These are phyloP conservation scores for Gaeumannomyces tritici DNA, from an alignment of 2,329 filamentous ascomycete genomes.

Conservation along the genomic window DNA sequence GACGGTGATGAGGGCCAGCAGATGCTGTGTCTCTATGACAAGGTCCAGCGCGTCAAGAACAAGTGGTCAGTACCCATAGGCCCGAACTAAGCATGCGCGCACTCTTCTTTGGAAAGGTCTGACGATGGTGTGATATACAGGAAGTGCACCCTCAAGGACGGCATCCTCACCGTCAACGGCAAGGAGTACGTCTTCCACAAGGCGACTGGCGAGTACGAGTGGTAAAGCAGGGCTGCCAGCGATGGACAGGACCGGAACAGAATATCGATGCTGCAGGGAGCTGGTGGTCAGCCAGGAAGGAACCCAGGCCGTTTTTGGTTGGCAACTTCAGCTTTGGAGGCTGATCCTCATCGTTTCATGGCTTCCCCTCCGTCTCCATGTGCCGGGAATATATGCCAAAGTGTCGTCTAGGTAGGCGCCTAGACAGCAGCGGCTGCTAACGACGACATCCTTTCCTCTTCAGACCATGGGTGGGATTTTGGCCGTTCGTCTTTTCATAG, in stretches of 20 bases:
- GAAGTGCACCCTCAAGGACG: slow-evolving; percentile 98
- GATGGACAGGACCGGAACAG: not conserved
- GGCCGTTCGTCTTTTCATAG: not conserved
- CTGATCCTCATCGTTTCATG: not conserved
- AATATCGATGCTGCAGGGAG: not conserved
- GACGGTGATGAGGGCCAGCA: slow-evolving; percentile 81
- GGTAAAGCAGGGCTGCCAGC: slow-evolving; percentile 44
- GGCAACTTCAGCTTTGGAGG: not conserved
- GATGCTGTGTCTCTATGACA: slow-evolving; percentile 99
- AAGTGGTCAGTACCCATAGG: slow-evolving; percentile 56
- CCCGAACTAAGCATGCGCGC: too few relatives aligned
- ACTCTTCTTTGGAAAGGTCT: not conserved
- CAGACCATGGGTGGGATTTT: not conserved
- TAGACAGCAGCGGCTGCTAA: not conserved
- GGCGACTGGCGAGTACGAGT: slow-evolving; percentile 94
- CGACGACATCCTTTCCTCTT: not conserved
- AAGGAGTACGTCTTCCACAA: slow-evolving; percentile 99
- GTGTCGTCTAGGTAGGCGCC: not conserved
- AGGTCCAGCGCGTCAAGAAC: slow-evolving; percentile 98
- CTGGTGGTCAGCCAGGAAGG: not conserved
- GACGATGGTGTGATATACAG: slow-evolving; percentile 30
- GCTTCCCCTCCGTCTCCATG: not conserved
- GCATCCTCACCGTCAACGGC: slow-evolving; percentile 83
- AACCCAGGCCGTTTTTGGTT: not conserved
- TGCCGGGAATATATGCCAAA: not conserved